Evolutionary conservation across 2,329 filamentous ascomycete species (phyloP).

Genomic region (Aspergillus thermomutatus): DNA sequence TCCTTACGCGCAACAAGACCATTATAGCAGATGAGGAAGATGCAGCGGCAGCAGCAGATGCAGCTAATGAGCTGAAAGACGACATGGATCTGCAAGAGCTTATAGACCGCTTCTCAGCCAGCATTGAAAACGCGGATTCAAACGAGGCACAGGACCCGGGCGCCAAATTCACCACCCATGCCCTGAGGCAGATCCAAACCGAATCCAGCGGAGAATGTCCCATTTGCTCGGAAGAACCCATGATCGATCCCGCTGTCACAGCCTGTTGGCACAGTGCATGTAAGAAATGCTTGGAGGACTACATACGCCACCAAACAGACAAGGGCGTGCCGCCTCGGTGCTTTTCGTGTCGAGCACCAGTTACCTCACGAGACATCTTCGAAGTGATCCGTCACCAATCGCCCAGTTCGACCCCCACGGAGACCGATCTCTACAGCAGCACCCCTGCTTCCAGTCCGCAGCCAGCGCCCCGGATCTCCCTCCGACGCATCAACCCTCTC

Average conservation of each 20-base stretch:
- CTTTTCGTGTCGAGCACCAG: slow-evolving; percentile 82
- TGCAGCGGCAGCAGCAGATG: slow-evolving; percentile 72
- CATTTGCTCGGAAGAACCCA: slow-evolving; percentile 91
- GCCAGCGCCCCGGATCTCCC: slow-evolving; percentile 51
- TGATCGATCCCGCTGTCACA: slow-evolving; percentile 90
- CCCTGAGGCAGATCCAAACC: slow-evolving; percentile 84
- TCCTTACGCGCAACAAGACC: slow-evolving; percentile 79
- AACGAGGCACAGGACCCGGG: slow-evolving; percentile 51
- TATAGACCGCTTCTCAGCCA: slow-evolving; percentile 76
- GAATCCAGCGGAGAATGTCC: slow-evolving; percentile 89
- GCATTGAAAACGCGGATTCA: slow-evolving; percentile 56
- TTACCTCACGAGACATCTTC: slow-evolving; percentile 83
- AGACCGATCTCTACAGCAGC: slow-evolving; percentile 38
- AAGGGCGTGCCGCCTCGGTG: slow-evolving; percentile 74
- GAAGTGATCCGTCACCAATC: slow-evolving; percentile 76
- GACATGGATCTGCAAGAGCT: slow-evolving; percentile 93
- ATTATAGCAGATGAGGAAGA: slow-evolving; percentile 86
- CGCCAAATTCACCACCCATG: slow-evolving; percentile 79
- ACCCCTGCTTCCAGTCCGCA: slow-evolving; percentile 36
- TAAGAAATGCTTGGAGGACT: slow-evolving; percentile 86
- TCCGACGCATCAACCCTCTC: slow-evolving; percentile 59
- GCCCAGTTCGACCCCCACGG: slow-evolving; percentile 42
- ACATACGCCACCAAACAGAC: slow-evolving; percentile 80
- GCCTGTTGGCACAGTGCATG: slow-evolving; percentile 98
- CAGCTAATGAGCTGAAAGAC: slow-evolving; percentile 76